Percentiles rank a stretch among this genome's conserved stretches.
These are phyloP conservation scores for Helichrysum umbraculigerum DNA, from an alignment of 129 eudicot genomes.

Conservation along the genomic window DNA sequence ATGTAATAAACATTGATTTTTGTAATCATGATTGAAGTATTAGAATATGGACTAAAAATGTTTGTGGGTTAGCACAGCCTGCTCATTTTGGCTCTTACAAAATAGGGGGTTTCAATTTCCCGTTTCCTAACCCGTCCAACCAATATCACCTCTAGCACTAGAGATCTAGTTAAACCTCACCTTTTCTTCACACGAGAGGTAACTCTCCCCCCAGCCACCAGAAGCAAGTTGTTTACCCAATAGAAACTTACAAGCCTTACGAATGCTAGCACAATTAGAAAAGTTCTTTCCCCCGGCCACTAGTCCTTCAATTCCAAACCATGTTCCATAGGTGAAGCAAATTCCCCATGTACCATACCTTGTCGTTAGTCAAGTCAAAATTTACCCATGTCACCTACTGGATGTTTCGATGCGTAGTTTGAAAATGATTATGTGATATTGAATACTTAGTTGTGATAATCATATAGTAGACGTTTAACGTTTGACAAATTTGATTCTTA, in stretches of 20 bases:
- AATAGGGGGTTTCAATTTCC: no score
- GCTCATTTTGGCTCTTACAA: no score
- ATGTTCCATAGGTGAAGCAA: constrained; percentile 77
- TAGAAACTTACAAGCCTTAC: constrained; percentile 70
- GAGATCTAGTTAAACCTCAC: constrained; percentile 27
- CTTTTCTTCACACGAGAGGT: constrained; percentile 76
- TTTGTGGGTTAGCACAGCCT: no score
- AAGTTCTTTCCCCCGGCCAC: constrained; percentile 62
- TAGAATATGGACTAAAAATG: no score
- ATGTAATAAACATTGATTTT: no score
- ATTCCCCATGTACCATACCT: constrained; percentile 93
- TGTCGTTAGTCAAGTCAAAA: neutral
- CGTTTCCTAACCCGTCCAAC: no score
- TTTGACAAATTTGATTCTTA: neutral
- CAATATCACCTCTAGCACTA: neutral
- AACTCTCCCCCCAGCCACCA: constrained; percentile 95
- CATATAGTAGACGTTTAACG: neutral
- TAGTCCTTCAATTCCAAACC: constrained; percentile 74
- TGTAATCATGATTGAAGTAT: no score
- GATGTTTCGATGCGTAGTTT: neutral
- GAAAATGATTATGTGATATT: neutral
- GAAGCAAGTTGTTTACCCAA: constrained; percentile 64
- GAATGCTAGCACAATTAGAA: constrained; percentile 44
- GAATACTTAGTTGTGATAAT: neutral
- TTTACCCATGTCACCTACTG: neutral